Evolutionary conservation across 2,329 filamentous ascomycete species (phyloP), one percentile per base, ranked within the genome.

Genomic region (Exophiala sp.): DNA sequence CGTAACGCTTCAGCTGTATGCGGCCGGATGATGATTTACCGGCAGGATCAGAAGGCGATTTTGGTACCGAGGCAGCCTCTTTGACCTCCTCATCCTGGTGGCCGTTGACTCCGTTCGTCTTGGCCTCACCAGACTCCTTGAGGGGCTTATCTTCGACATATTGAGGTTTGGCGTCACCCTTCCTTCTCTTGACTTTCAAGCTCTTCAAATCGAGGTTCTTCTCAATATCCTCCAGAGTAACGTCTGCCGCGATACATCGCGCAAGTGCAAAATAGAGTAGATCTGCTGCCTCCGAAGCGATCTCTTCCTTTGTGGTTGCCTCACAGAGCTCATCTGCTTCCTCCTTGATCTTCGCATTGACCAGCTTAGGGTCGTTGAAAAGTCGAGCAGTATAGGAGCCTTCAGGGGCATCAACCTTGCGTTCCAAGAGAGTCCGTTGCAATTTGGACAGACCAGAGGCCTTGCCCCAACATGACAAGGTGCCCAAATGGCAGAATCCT

Each of bases 281-380:
- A 65, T 98, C 93, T 0, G 93, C 93, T 7, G 93, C 89, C 69
- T 98, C 93, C 57, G 95, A 95, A 1, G 93, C 88, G 55, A 95
- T 80, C 11, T 97, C 86, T 56, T 90, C 78, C 53, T 86, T 85
- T 0, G 82, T 83, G 58, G 82, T 82, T 13, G 93, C 91, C 57
- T 93, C 82, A 64, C 91, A 96, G 35, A 98, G 77, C 71, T 98
- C 93, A 64, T 94, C 87, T 0, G 93, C 93, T 68, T 98, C 93
- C 69, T 98, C 93, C 82, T 97, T 94, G 48, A 98, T 96, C 76
- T 98, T 98, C 2, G 93, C 93, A 37, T 87, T 79, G 46, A 96
- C 72, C 48, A 98, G 78, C 67, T 94, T 90, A 60, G 88, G 81
- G 57, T 98, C 93, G 14, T 85, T 90, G 74, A 97, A 98, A 1